Base-by-base conservation (phyloP, 495 filamentous ascomycete species). In the Symbiotaphrina buchneri region DNA sequence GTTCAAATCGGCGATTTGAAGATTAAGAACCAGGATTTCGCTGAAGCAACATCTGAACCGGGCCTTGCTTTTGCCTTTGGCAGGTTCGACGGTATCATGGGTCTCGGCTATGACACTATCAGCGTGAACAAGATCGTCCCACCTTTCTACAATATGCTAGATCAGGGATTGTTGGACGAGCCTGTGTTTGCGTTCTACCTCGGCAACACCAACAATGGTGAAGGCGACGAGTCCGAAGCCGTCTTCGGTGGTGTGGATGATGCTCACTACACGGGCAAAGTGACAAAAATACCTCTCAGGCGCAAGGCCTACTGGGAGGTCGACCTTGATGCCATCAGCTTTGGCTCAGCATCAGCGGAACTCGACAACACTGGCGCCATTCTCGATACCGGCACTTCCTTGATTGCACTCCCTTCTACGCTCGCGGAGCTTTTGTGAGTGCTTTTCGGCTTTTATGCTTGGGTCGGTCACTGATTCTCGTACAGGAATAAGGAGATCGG, bases 221-320 rank as follows among this genome's bases (percentile, higher is more conserved):
- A 74, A 17, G 68, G 67, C 19, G 76, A 76, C 32, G 63, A 74
- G 47, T 93, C 84, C 6, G 85, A 81, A 53, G 85, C 73, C 22
- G 72, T 71, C 32, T 95, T 99, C 39, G 90, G 90, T 54, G 90
- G 90, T 45, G 60, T 94, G 34, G 71, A 95, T 53, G 58, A 82
- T 52, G 56, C 58, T 45, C 79, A 80, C 60, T 95, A 81, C 63
- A 72, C 63, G 19, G 90, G 90, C 41, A 73, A 94, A 53, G 62
- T 99, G 44, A 80, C 70, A 37, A 84, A 76, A 47, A 82, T 99
- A 39, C 85, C 85, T 29, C 68, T 99, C 39, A 72, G 87, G 49
- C 79, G 90, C 46, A 94, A 94, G 73, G 90, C 90, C 23, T 99
- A 99, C 65, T 99, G 90, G 90, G 90, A 99, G 63, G 85, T 95